These are phyloP conservation scores for Marchantia paleacea DNA, from an alignment of 225 moss, liverwort and hornwort species.

Conservation along the genomic window DNA sequence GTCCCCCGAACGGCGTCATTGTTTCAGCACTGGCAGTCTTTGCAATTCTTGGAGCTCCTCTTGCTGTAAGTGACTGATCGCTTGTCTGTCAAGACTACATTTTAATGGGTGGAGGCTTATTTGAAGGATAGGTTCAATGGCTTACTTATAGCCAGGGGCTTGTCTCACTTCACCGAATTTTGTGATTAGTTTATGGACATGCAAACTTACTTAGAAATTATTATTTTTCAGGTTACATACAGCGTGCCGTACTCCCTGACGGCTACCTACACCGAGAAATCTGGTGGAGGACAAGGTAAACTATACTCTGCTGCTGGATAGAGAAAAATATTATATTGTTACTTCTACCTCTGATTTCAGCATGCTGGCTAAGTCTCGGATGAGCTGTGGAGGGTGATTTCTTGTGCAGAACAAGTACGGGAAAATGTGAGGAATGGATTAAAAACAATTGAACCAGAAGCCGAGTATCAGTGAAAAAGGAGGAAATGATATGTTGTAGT, in stretches of 20 bases:
- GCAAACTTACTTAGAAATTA: not conserved
- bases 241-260: slow-evolving; percentile 84
- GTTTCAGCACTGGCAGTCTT: slow-evolving; percentile 58
- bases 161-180: not conserved
- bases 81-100: not conserved
- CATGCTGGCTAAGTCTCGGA: no score
- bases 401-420: no score
- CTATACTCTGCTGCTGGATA: not conserved
- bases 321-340: no score
- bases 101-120: no score
- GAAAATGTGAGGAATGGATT: no score
- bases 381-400: no score
- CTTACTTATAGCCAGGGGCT: not conserved
- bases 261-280: slow-evolving; percentile 72
- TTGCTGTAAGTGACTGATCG: slow-evolving; percentile 48
- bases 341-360: no score
- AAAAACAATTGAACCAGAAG: no score
- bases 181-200: no score
- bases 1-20: slow-evolving; percentile 42
- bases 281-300: slow-evolving; percentile 83
- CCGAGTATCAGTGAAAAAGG: no score
- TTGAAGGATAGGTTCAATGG: no score
- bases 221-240: slow-evolving; percentile 49
- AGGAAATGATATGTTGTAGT: no score
- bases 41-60: slow-evolving; percentile 61